Base-by-base conservation (phyloP, 78 protist genomes). In the Planoprotostelium fungivorum region DNA sequence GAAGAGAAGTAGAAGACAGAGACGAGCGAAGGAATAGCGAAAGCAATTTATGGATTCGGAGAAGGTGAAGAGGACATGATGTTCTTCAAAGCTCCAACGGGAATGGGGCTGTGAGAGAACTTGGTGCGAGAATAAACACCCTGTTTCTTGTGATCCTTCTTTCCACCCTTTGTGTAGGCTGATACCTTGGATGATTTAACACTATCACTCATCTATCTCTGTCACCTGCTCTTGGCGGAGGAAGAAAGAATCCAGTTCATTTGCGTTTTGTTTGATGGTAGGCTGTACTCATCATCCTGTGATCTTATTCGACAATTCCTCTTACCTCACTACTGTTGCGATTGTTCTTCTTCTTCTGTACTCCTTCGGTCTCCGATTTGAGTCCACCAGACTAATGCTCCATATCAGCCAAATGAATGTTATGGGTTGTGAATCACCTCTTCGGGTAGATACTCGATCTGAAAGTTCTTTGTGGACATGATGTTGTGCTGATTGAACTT, bases 401-500 rank as follows among this genome's bases (percentile, higher is more conserved):
- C n/a, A n/a, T n/a, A n/a, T n/a, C n/a, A n/a, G n/a, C n/a, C n/a
- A n/a, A n/a, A n/a, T n/a, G n/a, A n/a, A n/a, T n/a, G n/a, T n/a
- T n/a, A n/a, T n/a, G n/a, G n/a, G n/a, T n/a, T n/a, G n/a, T n/a
- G n/a, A n/a, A n/a, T n/a, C n/a, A n/a, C n/a, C n/a, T n/a, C n/a
- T n/a, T n/a, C n/a, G 73, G 16, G 73, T 5, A 25, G 5, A 16
- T 51, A 51, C 73, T 51, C 73, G 16, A 51, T 25, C 16, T 51
- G 5, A 5, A 51, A 51, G 73, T 51, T 51, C 73, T 51, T 51
- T 16, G 73, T 83, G 0, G 87, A 28, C 9, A 37, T 88, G 23
- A 38, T 16, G 0, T 63, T 85, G 83, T 92, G 89, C 84, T 92
- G 84, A 73, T 92, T 91, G 92, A 90, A 93, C 84, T 93, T 90